A percentile compares a stretch with the other conserved stretches of the same genome.
phyloP scores from a whole-genome alignment of 2,329 filamentous ascomycete genomes.

The Trichoderma brevicompactum region DNA sequence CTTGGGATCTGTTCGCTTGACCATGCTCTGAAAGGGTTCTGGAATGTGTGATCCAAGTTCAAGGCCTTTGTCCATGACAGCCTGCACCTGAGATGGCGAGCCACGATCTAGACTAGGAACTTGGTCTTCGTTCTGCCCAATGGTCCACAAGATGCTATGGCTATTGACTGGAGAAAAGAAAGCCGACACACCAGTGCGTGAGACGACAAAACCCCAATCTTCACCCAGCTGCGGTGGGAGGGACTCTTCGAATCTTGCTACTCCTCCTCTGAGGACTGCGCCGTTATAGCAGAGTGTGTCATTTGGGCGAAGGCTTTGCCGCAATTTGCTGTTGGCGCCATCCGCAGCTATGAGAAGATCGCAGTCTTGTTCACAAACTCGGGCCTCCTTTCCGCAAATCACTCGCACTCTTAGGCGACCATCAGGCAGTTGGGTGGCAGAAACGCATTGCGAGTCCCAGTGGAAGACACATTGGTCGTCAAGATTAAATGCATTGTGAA shows the following conservation, averaged over 20 bases:
- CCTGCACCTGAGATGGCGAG: not conserved
- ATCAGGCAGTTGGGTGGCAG: conserved; percentile 32
- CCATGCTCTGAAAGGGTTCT: conserved; percentile 47
- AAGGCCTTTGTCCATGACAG: conserved; percentile 1
- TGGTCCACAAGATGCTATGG: conserved; percentile 47
- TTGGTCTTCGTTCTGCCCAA: conserved; percentile 40
- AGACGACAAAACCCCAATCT: conserved; percentile 49
- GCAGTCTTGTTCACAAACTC: conserved; percentile 36
- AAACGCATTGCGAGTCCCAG: conserved; percentile 40
- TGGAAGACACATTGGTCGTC: conserved; percentile 32
- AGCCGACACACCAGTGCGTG: conserved; percentile 46
- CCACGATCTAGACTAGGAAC: not conserved
- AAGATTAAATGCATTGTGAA: conserved; percentile 38
- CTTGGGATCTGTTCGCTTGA: conserved; percentile 44
- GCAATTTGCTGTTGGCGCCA: conserved; percentile 49
- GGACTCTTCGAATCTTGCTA: conserved; percentile 42
- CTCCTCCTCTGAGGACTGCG: conserved; percentile 46
- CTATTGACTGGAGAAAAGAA: conserved; percentile 52
- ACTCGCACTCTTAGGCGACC: conserved; percentile 36
- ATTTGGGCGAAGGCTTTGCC: conserved; percentile 44
- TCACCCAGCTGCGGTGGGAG: conserved; percentile 42
- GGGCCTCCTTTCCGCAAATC: not conserved
- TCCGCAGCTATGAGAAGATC: conserved; percentile 53
- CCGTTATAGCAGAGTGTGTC: conserved; percentile 48
- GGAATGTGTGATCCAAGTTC: conserved; percentile 42